Evolutionary conservation across 1,139 yeast genomes (phyloP).

Genomic region (Zhuliangozyma blackwelliae): DNA sequence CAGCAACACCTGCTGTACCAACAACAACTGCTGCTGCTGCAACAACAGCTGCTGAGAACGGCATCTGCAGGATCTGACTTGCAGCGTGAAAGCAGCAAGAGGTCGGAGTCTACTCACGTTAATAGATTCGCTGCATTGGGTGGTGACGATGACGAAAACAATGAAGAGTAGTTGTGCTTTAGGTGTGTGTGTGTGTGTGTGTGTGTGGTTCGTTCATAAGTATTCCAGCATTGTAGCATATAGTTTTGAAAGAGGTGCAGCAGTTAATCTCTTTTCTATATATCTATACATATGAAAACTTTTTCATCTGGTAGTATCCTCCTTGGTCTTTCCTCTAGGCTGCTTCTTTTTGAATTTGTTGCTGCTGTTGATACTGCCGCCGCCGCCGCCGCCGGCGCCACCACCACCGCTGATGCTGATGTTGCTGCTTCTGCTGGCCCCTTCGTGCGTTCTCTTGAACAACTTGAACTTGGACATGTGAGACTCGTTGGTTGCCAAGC

Average conservation of each 20-base stretch:
- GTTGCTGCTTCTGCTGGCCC: conserved; percentile 7
- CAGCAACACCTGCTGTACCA: no score
- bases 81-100: conserved; percentile 35
- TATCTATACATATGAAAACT: no score
- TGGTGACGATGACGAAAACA: conserved; percentile 31
- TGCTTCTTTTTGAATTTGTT: not conserved
- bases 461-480: conserved; percentile 1
- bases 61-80: conserved; percentile 23
- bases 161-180: conserved; percentile 7
- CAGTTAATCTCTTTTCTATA: no score
- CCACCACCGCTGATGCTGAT: no score
- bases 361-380: not conserved
- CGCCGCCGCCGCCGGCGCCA: not conserved
- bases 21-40: no score
- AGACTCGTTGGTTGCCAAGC: no score
- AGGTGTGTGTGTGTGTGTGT: no score
- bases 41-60: conserved; percentile 25
- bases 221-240: not conserved
- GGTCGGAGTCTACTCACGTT: conserved; percentile 45
- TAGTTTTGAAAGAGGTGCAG: no score
- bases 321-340: not conserved
- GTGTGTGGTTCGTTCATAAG: not conserved
- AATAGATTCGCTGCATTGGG: conserved; percentile 60
- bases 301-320: no score
- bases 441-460: no score